phyloP scores from a whole-genome alignment of 371 early-diverging fungal species.

The Mortierella sp. region DNA sequence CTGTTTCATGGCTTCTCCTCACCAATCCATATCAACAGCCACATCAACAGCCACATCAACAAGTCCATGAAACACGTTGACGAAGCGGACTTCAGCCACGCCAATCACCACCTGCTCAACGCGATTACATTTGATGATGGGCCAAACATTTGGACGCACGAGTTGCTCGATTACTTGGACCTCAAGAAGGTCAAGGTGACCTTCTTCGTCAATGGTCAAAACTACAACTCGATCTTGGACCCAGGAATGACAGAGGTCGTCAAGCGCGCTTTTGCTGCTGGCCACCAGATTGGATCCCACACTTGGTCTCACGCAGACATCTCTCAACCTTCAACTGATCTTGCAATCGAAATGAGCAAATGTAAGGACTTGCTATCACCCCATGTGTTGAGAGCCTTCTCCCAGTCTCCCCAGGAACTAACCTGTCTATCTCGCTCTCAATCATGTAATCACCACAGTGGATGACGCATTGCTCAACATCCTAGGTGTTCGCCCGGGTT shows the following conservation, averaged over 20 bases:
- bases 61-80: background rate
- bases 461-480: slow-evolving; percentile 20
- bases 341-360: slow-evolving; percentile 25
- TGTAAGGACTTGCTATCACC: slow-evolving; percentile 15
- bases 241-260: slow-evolving; percentile 50
- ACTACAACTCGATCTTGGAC: slow-evolving; percentile 48
- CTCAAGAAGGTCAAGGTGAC: slow-evolving; percentile 65
- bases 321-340: background rate
- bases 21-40: slow-evolving; percentile 5
- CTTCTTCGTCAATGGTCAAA: slow-evolving; percentile 75
- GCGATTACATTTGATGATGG: slow-evolving; percentile 77
- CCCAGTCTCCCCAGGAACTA: too few relatives aligned
- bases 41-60: background rate
- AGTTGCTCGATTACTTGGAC: slow-evolving; percentile 64
- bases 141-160: slow-evolving; percentile 57
- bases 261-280: slow-evolving; percentile 57
- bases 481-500: slow-evolving; percentile 61
- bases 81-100: slow-evolving; percentile 10
- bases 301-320: slow-evolving; percentile 49
- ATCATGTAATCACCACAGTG: slow-evolving; percentile 16
- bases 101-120: slow-evolving; percentile 25
- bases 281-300: slow-evolving; percentile 62
- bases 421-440: background rate
- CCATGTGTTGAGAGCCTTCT: too few relatives aligned
- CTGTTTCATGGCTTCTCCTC: slow-evolving; percentile 1